A percentile compares a stretch with the other conserved stretches of the same genome.
Evolutionary conservation across 2,329 filamentous ascomycete genomes (phyloP).

Genomic region (Rhynchosporium secalis): DNA sequence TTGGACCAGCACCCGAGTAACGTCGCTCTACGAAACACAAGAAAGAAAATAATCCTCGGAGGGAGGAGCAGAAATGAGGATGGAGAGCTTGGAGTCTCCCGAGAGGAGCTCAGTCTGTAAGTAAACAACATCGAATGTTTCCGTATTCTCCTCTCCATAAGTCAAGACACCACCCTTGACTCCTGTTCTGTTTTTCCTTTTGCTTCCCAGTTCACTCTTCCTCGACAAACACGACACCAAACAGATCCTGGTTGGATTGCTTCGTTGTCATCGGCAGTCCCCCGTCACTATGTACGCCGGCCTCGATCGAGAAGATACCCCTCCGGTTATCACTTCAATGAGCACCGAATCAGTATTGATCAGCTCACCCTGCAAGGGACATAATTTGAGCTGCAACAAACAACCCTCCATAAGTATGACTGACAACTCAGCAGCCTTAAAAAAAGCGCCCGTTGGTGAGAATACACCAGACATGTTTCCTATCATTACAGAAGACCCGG

Average conservation of each 20-base stretch:
- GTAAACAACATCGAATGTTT: neutral
- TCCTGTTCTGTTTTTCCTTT: neutral
- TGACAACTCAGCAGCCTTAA: neutral
- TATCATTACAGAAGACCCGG: neutral
- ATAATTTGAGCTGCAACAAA: neutral
- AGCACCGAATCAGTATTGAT: neutral
- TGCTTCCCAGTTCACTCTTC: neutral
- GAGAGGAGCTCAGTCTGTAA: neutral
- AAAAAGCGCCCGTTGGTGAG: neutral
- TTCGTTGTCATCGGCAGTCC: neutral
- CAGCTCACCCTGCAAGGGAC: neutral
- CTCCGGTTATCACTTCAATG: neutral
- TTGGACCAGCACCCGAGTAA: neutral
- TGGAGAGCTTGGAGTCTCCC: neutral
- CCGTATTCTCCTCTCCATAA: neutral
- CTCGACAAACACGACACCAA: neutral
- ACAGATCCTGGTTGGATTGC: neutral
- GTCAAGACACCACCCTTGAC: too few species aligned
- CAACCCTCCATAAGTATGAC: neutral
- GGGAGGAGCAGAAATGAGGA: neutral
- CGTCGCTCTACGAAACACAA: neutral
- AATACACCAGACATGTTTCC: slow-evolving; percentile 10
- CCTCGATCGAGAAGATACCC: neutral
- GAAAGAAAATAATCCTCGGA: too few species aligned
- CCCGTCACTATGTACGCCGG: neutral